Evolutionary conservation across 495 filamentous ascomycete species (phyloP), one percentile per base, ranked within the genome.

Genomic region (Penicillium angulare): DNA sequence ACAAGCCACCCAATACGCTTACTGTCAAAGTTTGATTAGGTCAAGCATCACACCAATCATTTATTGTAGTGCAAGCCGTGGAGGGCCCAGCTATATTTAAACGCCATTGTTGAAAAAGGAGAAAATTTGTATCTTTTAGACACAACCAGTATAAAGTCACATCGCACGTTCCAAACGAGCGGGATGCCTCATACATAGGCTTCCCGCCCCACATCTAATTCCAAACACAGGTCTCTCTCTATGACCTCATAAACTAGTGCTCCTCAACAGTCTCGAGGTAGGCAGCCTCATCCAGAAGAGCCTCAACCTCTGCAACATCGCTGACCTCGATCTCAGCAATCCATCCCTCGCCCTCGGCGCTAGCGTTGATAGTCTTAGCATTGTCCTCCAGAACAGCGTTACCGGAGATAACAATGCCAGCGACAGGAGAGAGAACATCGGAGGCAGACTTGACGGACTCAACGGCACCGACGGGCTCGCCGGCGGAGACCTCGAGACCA

Each of bases 361-460:
- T 83, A 69, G 88, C 78, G 73, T 96, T 98, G 71, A 97, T 90
- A 24, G 79, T 80, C 56, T 80, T 83, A 21, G 95, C 92, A 73
- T 86, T 90, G 65, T 95, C 88, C 67, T 89, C 85, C 47, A 98
- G 79, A 47, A 78, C 46, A 2, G 59, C 52, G 73, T 98, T 98
- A 39, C 82, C 76, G 56, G 80, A 78, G 23, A 83, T 78, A 43
- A 98, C 80, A 55, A 71, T 87, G 54, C 92, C 90, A 27, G 79
- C 72, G 43, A 96, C 80, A 21, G 93, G 95, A 4, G 90, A 85
- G 67, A 95, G 85, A 73, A 98, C 95, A 67, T 98, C 93, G 52
- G 89, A 92, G 15, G 95, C 93, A 35, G 88, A 92, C 80, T 98
- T 98, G 66, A 98, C 93, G 8, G 90, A 95, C 79, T 98, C 93